These are phyloP conservation scores for Tylopilus sp. DNA, from an alignment of 768 basidiomycete species.

Conservation along the genomic window DNA sequence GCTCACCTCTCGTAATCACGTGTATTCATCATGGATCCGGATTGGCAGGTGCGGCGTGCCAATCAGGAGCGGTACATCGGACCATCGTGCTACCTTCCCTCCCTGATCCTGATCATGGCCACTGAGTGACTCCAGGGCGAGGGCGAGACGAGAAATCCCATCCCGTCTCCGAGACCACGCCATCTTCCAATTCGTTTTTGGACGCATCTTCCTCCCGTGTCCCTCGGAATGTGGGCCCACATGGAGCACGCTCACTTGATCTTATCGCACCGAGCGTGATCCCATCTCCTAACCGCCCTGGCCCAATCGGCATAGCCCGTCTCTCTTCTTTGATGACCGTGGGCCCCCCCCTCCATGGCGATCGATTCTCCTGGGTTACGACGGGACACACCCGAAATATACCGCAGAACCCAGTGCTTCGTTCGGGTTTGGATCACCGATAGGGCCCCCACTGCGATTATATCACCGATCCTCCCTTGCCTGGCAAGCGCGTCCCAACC, in stretches of 20 bases:
- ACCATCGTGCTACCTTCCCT: neutral
- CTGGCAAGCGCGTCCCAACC: no score
- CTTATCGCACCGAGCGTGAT: conserved; percentile 17
- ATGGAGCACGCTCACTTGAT: conserved; percentile 6
- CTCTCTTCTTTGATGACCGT: conserved; percentile 17
- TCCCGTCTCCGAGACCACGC: neutral
- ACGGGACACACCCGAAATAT: neutral
- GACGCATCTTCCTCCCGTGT: conserved; percentile 10
- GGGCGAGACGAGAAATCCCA: no score
- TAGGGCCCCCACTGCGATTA: neutral
- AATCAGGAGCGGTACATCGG: neutral
- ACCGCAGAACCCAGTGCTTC: neutral
- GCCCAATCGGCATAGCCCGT: conserved; percentile 1
- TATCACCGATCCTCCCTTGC: neutral
- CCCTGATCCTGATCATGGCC: neutral
- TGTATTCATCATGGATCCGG: neutral
- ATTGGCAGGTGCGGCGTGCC: neutral
- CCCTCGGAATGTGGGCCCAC: conserved; percentile 9
- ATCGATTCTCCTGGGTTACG: neutral
- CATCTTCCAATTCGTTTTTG: conserved; percentile 1
- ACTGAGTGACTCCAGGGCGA: no score
- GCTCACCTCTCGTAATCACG: neutral
- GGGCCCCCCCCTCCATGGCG: conserved; percentile 6
- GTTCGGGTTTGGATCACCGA: conserved; percentile 3
- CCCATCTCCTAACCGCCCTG: neutral